These are phyloP conservation scores for Epichloe hybrida DNA, from an alignment of 2,329 filamentous ascomycete genomes.

Conservation along the genomic window DNA sequence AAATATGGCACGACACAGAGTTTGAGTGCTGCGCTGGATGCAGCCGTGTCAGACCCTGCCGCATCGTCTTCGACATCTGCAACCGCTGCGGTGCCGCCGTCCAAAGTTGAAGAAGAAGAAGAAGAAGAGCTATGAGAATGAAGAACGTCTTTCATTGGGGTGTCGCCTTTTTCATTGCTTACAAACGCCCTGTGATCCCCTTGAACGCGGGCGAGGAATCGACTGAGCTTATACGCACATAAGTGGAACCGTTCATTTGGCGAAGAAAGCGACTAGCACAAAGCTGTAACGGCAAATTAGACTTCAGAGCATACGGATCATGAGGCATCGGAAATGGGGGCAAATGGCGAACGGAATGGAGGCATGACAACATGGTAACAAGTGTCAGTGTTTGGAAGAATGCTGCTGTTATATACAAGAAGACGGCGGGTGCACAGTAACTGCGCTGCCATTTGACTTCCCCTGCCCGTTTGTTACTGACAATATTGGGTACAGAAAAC, in stretches of 20 bases:
- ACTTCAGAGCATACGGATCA: background rate
- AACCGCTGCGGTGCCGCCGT: slow-evolving; percentile 10
- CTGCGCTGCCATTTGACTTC: background rate
- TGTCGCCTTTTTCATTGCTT: background rate
- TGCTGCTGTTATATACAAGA: background rate
- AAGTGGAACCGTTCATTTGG: background rate
- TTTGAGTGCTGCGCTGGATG: slow-evolving; percentile 22
- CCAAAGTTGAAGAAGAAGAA: slow-evolving; percentile 21
- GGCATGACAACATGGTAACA: background rate
- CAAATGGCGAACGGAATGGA: background rate
- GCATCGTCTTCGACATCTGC: slow-evolving; percentile 10
- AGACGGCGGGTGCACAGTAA: background rate
- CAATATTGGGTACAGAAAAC: slow-evolving; percentile 1
- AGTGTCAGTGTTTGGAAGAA: background rate
- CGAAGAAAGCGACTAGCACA: background rate
- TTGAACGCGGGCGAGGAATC: background rate
- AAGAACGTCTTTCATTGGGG: background rate
- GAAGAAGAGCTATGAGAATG: slow-evolving; percentile 21
- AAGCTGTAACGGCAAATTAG: background rate
- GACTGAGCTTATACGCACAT: background rate
- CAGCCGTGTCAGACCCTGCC: slow-evolving; percentile 14
- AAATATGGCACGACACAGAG: slow-evolving; percentile 18
- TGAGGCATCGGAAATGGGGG: background rate
- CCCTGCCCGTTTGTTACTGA: background rate
- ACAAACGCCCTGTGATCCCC: background rate